These are phyloP conservation scores for Beta lomatogona DNA, from an alignment of 179 eudicot species.

Conservation along the genomic window DNA sequence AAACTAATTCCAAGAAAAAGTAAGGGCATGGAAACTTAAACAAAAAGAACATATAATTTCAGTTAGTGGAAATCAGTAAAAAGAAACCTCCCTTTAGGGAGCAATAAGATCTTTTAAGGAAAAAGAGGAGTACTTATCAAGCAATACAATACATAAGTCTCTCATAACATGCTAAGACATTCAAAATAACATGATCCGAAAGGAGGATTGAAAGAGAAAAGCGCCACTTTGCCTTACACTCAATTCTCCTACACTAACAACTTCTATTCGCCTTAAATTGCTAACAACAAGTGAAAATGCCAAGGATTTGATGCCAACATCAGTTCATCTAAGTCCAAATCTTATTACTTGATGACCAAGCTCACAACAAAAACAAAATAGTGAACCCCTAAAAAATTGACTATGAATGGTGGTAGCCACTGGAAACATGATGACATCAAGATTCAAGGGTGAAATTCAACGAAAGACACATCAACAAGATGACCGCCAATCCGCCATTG, in stretches of 20 bases:
- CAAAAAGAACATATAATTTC: neutral
- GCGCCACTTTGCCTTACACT: neutral
- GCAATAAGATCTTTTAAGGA: neutral
- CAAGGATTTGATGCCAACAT: no score
- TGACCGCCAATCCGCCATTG: neutral
- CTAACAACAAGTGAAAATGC: no score
- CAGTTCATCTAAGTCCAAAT: neutral
- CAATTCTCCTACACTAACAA: neutral
- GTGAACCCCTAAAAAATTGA: neutral
- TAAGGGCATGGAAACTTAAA: neutral
- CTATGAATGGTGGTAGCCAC: neutral
- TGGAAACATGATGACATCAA: neutral
- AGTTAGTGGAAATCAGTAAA: neutral
- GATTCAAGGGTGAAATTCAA: neutral
- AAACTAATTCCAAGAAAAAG: neutral
- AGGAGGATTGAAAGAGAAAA: neutral
- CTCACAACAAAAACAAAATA: neutral
- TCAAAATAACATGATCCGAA: neutral
- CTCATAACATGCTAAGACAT: neutral
- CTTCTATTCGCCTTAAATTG: no score
- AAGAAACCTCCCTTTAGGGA: neutral
- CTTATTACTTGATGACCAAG: neutral
- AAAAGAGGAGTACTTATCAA: neutral
- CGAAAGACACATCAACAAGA: neutral
- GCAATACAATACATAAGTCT: neutral